Base-by-base conservation (phyloP, 768 basidiomycete genomes). In the Psilocybe azurescens region DNA sequence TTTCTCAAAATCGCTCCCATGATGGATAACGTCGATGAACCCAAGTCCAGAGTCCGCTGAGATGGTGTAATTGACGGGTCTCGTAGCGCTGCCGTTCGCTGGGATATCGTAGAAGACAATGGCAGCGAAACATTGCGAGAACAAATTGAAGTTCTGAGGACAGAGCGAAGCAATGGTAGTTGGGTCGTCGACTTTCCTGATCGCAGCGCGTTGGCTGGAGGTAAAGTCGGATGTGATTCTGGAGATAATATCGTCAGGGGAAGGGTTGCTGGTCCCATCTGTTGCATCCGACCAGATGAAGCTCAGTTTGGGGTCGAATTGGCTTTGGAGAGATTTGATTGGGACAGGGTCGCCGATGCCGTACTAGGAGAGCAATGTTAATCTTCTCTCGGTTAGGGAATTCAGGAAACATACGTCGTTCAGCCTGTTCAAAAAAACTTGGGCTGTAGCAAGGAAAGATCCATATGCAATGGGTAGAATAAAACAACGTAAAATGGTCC, bases 281-380 rank as follows among this genome's bases (percentile, higher is more conserved):
- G 89, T 90, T 9, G 79, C 83, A 66, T 92, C 90, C 0, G 86
- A 83, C 92, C 92, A 93, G 59, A 89, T 71, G 5, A 91, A 73
- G 3, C 81, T 59, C 18, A 81, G 74, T 13, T 83, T 82, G 13
- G 80, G 81, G 60, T 87, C 83, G 65, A 87, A 90, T 62, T 79
- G 78, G 44, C 77, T 73, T 36, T 76, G 69, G 7, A 91, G 74
- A 46, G 78, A 67, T 48, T 74, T 76, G 14, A 90, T 78, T 9
- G 86, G 82, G 3, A 79, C 73, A 1, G 88, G 79, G 39, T 79
- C 70, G 6, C 89, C 90, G 18, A 91, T 72, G 41, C 89, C 89
- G 73, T 83, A 86, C 89, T 91, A 60, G 28, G 48, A 36, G 29
- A 10, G 16, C 47, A 49, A 50, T 16, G 7, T 50, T 28, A 53